Base-by-base conservation (phyloP, 441 rosid genomes). In the Oxalis stricta region DNA sequence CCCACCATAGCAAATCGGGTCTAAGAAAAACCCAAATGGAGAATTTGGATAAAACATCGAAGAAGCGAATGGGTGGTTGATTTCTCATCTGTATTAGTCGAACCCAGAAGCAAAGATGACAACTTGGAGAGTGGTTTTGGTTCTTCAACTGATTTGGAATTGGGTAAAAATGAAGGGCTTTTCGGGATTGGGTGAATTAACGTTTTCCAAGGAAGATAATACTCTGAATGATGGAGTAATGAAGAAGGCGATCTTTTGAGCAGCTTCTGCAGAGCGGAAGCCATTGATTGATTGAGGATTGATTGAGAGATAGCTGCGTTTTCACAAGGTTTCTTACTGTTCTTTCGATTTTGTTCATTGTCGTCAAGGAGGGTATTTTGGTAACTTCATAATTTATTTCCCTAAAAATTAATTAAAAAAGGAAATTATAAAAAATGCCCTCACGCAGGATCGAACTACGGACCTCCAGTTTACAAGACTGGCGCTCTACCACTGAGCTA, bases 401-500 rank as follows among this genome's bases (percentile, higher is more conserved):
- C 7, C 7, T 23, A 3, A n/a, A n/a, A n/a, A n/a, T n/a, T n/a
- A n/a, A n/a, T n/a, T n/a, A 23, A 7, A 3, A 23, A 23, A 23
- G 3, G 28, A 23, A 23, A 7, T 23, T 7, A 3, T 3, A 3
- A 10, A 33, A 7, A 4, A 30, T 50, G 75, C 71, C 71, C 69
- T 46, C 71, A 65, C 46, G 75, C 71, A 65, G 75, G 75, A 62
- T 70, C 72, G 75, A 70, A 65, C 71, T 62, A 55, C 69, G 50
- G 72, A 65, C 76, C 76, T 70, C 53, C 72, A 70, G 72, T 70
- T 70, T 66, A 66, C 76, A 66, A 70, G 72, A 66, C 72, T 62
- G 69, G 48, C 69, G 76, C 67, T 70, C 76, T 62, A 70, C 72
- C 69, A 59, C 72, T 62, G 76, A 70, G 76, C 72, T 66, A 70